Conservation (phyloP, 768 basidiomycete genomes). For the Russula ochroleuca region DNA sequence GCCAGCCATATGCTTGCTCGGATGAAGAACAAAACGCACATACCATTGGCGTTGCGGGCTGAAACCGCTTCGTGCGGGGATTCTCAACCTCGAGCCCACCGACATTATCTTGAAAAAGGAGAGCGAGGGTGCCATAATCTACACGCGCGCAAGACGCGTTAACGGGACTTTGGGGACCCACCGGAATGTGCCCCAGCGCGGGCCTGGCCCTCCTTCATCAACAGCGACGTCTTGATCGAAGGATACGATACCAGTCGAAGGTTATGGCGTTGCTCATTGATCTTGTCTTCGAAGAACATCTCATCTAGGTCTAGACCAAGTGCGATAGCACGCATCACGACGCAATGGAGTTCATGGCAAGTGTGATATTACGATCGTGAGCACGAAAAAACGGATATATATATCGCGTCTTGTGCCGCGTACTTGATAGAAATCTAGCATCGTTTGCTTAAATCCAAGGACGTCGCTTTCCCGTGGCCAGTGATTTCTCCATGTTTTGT, state of each 20-base stretch:
- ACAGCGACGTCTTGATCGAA: constrained; percentile 54
- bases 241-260: constrained; percentile 79
- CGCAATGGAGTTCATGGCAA: constrained; percentile 69
- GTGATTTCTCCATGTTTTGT: constrained; percentile 67
- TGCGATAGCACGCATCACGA: constrained; percentile 84
- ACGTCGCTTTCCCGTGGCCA: constrained; percentile 67
- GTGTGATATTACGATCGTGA: constrained; percentile 38
- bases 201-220: constrained; percentile 61
- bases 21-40: constrained; percentile 30
- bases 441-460: constrained; percentile 65
- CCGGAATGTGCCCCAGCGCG: constrained; percentile 83
- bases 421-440: constrained; percentile 73
- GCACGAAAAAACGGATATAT: not conserved
- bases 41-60: constrained; percentile 74
- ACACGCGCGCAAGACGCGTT: not conserved
- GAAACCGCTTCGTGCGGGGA: constrained; percentile 65
- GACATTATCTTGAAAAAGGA: constrained; percentile 80
- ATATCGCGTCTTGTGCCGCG: constrained; percentile 11
- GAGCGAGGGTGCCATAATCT: constrained; percentile 78
- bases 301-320: constrained; percentile 72
- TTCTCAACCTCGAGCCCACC: constrained; percentile 82
- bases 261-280: constrained; percentile 76
- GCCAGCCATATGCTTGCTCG: not conserved
- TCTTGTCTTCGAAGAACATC: constrained; percentile 68
- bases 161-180: constrained; percentile 27